Percentiles rank a stretch among this genome's conserved stretches.
Evolutionary conservation across 257 asterid genomes (phyloP).

Genomic region (Rubia yunnanensis): DNA sequence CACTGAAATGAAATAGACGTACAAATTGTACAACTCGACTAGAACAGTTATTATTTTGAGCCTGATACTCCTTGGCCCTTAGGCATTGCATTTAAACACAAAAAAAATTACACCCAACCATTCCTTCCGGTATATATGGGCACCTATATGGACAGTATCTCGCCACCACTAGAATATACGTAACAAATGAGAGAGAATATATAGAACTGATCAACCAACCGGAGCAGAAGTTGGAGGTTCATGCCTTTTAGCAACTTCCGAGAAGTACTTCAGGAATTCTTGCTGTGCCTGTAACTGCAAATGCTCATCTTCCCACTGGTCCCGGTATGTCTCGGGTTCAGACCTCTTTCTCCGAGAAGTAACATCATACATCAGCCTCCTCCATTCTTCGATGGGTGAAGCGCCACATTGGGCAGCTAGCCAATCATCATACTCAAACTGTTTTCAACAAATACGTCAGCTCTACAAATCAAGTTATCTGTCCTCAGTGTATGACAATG

Average conservation of each 20-base stretch:
- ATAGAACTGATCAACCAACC: not conserved
- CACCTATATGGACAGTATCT: not conserved
- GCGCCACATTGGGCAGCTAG: constrained; percentile 55
- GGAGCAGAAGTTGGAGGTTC: not conserved
- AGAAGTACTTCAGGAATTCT: constrained; percentile 40
- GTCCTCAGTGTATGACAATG: not conserved
- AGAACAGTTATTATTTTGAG: too few species aligned
- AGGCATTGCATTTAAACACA: too few species aligned
- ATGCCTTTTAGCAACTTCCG: not conserved
- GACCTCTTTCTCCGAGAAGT: constrained; percentile 42
- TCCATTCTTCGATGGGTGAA: constrained; percentile 61
- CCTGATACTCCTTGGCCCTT: too few species aligned
- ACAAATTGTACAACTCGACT: too few species aligned
- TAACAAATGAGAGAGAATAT: not conserved
- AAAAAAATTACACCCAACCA: too few species aligned
- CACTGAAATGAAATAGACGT: too few species aligned
- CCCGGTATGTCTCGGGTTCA: constrained; percentile 63
- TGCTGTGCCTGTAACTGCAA: constrained; percentile 43
- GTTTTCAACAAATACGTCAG: constrained; percentile 7
- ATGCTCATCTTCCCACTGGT: constrained; percentile 72
- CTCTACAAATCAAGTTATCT: not conserved
- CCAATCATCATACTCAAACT: constrained; percentile 88
- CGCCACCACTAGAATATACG: not conserved
- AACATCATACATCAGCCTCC: constrained; percentile 59
- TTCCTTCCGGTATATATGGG: not conserved